Conservation (phyloP, 805 yeast species). For the Kregervanrija pseudodelftensis region DNA sequence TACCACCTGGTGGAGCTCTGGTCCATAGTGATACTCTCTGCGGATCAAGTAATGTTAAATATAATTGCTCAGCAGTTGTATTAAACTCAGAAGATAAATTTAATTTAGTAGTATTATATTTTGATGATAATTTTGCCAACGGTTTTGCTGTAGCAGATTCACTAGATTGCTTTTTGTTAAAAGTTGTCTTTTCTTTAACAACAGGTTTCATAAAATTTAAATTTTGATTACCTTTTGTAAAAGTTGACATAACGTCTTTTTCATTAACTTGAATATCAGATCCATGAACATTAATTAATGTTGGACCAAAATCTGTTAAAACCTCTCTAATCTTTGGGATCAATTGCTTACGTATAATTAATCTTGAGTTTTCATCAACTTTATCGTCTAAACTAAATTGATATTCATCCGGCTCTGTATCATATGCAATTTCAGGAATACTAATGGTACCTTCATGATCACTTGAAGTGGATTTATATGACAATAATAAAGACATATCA, state of each 20-base stretch:
- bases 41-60: slow-evolving; percentile 67
- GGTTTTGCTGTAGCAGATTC: slow-evolving; percentile 8
- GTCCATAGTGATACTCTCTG: slow-evolving; percentile 88
- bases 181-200: slow-evolving; percentile 23
- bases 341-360: slow-evolving; percentile 40
- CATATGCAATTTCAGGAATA: slow-evolving; percentile 92
- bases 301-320: slow-evolving; percentile 65
- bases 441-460: slow-evolving; percentile 56
- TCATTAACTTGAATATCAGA: slow-evolving; percentile 81
- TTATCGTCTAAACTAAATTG: slow-evolving; percentile 68
- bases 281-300: slow-evolving; percentile 69
- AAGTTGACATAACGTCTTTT: slow-evolving; percentile 51
- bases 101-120: slow-evolving; percentile 74
- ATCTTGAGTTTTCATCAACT: slow-evolving; percentile 49
- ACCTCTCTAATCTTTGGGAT: slow-evolving; percentile 62
- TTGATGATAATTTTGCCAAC: slow-evolving; percentile 34
- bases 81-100: slow-evolving; percentile 75
- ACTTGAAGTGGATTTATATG: slow-evolving; percentile 11
- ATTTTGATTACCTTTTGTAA: slow-evolving; percentile 45
- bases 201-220: slow-evolving; percentile 20
- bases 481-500: slow-evolving; percentile 64
- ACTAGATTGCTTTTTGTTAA: slow-evolving; percentile 14
- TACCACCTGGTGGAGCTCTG: slow-evolving; percentile 52
- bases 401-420: slow-evolving; percentile 75
- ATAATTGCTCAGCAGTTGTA: slow-evolving; percentile 83